These are phyloP conservation scores for Aspergillus sp. DNA, from an alignment of 2,329 filamentous ascomycete genomes.

Conservation along the genomic window DNA sequence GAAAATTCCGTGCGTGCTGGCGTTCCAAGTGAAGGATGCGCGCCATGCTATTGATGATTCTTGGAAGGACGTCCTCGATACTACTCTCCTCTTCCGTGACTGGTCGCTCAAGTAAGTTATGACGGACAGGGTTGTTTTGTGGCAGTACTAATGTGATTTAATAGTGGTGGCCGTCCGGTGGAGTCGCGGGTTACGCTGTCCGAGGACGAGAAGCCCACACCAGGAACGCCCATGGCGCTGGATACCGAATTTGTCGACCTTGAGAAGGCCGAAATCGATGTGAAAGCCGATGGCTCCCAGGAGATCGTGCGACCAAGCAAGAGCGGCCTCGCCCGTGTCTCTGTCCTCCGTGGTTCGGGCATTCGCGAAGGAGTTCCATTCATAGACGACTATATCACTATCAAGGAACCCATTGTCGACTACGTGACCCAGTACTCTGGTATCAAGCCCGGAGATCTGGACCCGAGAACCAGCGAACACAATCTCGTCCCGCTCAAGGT, in stretches of 20 bases:
- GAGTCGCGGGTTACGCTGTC: slow-evolving; percentile 40
- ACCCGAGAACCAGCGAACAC: slow-evolving; percentile 73
- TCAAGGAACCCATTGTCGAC: slow-evolving; percentile 87
- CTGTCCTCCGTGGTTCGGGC: slow-evolving; percentile 77
- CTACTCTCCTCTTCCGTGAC: slow-evolving; percentile 77
- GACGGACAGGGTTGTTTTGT: not conserved
- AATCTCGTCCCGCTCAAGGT: slow-evolving; percentile 84
- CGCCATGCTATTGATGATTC: slow-evolving; percentile 80
- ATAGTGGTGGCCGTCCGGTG: slow-evolving; percentile 36
- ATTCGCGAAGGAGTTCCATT: slow-evolving; percentile 79
- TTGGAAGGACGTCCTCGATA: slow-evolving; percentile 85
- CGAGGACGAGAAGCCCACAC: slow-evolving; percentile 63
- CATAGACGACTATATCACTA: slow-evolving; percentile 95
- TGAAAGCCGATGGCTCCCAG: slow-evolving; percentile 89
- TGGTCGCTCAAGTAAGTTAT: slow-evolving; percentile 51
- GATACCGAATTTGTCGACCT: slow-evolving; percentile 96
- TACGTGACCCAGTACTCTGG: slow-evolving; percentile 94
- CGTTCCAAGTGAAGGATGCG: slow-evolving; percentile 78
- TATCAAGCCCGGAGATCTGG: slow-evolving; percentile 81
- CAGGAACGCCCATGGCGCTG: slow-evolving; percentile 77
- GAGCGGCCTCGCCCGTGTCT: slow-evolving; percentile 88
- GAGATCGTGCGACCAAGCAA: slow-evolving; percentile 90
- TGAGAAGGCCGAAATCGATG: slow-evolving; percentile 89
- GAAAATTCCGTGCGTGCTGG: slow-evolving; percentile 87
- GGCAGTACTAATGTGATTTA: slow-evolving; percentile 5